Percentiles rank a stretch among this genome's conserved stretches.
Conservation (phyloP, 1,284 basidiomycete genomes). For the Wolfiporia cocos region DNA sequence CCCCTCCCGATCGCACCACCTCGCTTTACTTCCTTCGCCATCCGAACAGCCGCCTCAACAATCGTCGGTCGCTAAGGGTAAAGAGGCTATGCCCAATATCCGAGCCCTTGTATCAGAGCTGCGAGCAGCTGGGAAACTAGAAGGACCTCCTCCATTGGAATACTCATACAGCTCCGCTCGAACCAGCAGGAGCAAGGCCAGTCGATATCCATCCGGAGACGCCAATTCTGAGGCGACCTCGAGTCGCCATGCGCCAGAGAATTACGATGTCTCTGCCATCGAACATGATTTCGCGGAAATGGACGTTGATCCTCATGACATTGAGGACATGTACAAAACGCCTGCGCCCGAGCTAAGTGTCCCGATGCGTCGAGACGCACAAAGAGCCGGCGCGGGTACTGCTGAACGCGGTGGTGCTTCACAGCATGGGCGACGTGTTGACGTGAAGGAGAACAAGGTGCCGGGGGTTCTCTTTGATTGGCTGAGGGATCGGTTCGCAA, state of each 20-base stretch:
- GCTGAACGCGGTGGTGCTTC: too few species aligned
- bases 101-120: slow-evolving; percentile 1
- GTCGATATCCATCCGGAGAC: not conserved
- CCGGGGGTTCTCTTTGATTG: too few species aligned
- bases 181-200: not conserved
- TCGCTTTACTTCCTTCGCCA: not conserved
- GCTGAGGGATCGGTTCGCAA: too few species aligned
- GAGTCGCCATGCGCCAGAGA: too few species aligned
- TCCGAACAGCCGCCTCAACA: not conserved
- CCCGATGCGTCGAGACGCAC: too few species aligned
- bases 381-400: too few species aligned
- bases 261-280: not conserved
- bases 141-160: not conserved
- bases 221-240: too few species aligned
- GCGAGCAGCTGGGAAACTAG: slow-evolving; percentile 2
- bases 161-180: not conserved
- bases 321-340: too few species aligned
- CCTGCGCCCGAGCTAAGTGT: too few species aligned
- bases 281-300: not conserved
- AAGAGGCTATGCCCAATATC: slow-evolving; percentile 1
- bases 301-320: not conserved
- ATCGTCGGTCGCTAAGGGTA: not conserved
- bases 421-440: too few species aligned
- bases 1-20: not conserved
- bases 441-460: too few species aligned